Evolutionary conservation across 2,329 filamentous ascomycete species (phyloP).

Genomic region (Diaporthe vexans): DNA sequence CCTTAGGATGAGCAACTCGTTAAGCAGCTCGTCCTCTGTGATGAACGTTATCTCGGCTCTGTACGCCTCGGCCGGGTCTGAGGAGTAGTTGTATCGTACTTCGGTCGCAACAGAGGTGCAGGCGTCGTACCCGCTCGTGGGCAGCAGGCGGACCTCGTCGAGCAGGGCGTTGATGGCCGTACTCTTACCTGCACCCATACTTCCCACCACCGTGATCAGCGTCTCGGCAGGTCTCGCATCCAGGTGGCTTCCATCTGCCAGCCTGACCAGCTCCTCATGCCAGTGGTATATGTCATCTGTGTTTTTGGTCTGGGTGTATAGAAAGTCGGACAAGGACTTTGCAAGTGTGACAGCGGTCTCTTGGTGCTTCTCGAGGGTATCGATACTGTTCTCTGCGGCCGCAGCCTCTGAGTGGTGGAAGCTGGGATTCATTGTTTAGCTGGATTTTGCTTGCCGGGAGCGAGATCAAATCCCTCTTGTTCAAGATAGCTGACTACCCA

Average conservation of each 20-base stretch:
- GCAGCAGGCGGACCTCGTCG: slow-evolving; percentile 61
- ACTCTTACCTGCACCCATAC: slow-evolving; percentile 73
- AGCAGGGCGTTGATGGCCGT: slow-evolving; percentile 73
- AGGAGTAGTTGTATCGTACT: slow-evolving; percentile 67
- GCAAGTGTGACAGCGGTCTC: neutral
- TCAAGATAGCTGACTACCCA: neutral
- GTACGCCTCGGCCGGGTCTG: slow-evolving; percentile 49
- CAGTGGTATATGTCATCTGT: neutral
- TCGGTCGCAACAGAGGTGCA: slow-evolving; percentile 74
- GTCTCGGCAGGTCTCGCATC: neutral
- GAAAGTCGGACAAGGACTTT: neutral
- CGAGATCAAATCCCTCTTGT: neutral
- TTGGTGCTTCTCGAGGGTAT: neutral
- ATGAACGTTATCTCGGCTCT: slow-evolving; percentile 71
- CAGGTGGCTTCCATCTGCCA: neutral
- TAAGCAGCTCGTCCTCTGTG: slow-evolving; percentile 63
- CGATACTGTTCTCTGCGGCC: neutral
- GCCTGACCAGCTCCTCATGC: neutral
- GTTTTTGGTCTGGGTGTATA: neutral
- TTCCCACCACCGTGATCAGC: slow-evolving; percentile 62
- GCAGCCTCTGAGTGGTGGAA: slow-evolving; percentile 6
- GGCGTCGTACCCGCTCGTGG: slow-evolving; percentile 66
- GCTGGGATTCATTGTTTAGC: neutral
- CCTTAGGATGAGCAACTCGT: slow-evolving; percentile 56
- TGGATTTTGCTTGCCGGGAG: neutral